phyloP scores from a whole-genome alignment of 164 flowering plant genomes.

The Kalanchoe fedtschenkoi region DNA sequence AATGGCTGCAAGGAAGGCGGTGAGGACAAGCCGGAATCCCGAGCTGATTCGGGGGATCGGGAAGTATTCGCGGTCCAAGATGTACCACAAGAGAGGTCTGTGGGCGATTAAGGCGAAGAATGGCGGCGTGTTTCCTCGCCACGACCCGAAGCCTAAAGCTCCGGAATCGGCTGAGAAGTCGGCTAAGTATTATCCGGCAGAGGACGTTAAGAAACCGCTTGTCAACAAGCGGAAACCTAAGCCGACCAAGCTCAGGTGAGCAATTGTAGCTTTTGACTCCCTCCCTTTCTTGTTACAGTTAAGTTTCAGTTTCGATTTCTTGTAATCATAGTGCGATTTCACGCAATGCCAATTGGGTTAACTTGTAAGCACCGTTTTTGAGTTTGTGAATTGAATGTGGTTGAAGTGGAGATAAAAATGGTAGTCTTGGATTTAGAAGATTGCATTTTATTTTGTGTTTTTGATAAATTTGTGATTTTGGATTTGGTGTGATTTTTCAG shows the following conservation, averaged over 20 bases:
- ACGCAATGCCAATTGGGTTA: too few species aligned
- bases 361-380: neutral
- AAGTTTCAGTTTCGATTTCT: neutral
- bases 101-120: constrained; percentile 96
- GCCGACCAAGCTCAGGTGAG: constrained; percentile 58
- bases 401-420: too few species aligned
- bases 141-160: constrained; percentile 29
- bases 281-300: too few species aligned
- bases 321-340: too few species aligned
- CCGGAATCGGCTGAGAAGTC: constrained; percentile 34
- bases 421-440: neutral
- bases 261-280: neutral
- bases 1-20: constrained; percentile 50
- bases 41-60: constrained; percentile 69
- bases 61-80: constrained; percentile 52
- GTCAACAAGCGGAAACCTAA: constrained; percentile 55
- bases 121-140: constrained; percentile 75
- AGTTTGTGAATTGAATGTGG: neutral
- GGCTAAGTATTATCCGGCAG: constrained; percentile 83
- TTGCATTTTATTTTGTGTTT: neutral
- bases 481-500: constrained; percentile 11
- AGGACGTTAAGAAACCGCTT: constrained; percentile 73
- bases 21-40: constrained; percentile 37
- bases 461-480: neutral
- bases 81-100: constrained; percentile 87